Conservation (phyloP, 208 protist genomes). For the Plasmodiophora brassicae region DNA sequence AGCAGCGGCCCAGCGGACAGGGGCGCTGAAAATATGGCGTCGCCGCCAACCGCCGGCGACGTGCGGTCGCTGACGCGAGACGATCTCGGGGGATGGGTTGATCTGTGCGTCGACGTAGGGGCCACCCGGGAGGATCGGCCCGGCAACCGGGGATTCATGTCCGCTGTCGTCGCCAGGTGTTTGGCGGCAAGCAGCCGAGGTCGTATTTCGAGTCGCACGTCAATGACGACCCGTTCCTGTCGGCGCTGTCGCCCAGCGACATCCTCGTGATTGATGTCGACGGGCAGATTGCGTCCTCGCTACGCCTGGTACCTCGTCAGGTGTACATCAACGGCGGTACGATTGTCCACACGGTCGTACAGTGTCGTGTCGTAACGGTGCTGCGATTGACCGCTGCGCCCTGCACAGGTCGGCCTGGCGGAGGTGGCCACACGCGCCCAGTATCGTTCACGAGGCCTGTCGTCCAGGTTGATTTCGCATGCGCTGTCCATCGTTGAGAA, state of each 20-base stretch:
- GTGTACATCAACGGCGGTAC: neutral
- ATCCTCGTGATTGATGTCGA: neutral
- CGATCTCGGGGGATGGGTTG: too few relatives aligned
- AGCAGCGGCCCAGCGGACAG: too few relatives aligned
- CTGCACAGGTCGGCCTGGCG: too few relatives aligned
- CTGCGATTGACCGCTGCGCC: too few relatives aligned
- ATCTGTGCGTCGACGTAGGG: too few relatives aligned
- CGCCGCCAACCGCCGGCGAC: too few relatives aligned
- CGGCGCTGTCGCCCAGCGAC: neutral
- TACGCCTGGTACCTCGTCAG: neutral
- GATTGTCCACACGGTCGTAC: neutral
- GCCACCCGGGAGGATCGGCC: too few relatives aligned
- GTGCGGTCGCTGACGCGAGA: too few relatives aligned
- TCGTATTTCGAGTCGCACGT: slow-evolving; percentile 29
- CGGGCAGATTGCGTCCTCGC: neutral
- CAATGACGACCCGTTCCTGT: neutral
- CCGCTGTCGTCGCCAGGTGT: neutral
- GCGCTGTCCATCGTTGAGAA: neutral
- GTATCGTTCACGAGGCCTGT: neutral
- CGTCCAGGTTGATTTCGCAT: neutral
- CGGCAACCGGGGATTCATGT: too few relatives aligned
- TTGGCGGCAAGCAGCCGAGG: neutral
- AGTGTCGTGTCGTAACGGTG: too few relatives aligned
- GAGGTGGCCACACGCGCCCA: neutral
- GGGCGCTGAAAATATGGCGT: too few relatives aligned